A percentile compares a stretch with the other conserved stretches of the same genome.
phyloP scores from a whole-genome alignment of 1,139 yeast genomes.

The Petasospora rhodanensis region DNA sequence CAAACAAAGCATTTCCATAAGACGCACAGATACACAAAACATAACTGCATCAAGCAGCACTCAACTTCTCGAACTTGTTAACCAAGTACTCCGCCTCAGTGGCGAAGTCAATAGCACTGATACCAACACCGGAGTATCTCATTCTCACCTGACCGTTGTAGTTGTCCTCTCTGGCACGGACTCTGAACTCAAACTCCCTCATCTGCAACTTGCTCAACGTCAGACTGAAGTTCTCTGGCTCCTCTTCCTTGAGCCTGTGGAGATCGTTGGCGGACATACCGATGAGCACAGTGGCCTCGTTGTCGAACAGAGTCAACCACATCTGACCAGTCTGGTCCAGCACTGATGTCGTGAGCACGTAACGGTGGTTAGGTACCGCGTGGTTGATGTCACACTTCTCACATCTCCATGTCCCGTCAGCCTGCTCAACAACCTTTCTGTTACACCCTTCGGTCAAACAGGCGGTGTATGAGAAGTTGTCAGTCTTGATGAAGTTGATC shows the following conservation, averaged over 20 bases:
- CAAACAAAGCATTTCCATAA: too few species aligned
- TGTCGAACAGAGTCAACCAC: slow-evolving; percentile 87
- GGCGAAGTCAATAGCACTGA: slow-evolving; percentile 53
- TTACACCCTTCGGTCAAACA: slow-evolving; percentile 74
- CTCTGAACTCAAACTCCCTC: slow-evolving; percentile 67
- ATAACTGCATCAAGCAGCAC: slow-evolving; percentile 3
- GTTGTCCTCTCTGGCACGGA: slow-evolving; percentile 78
- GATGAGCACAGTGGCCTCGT: slow-evolving; percentile 65
- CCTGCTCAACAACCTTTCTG: slow-evolving; percentile 72
- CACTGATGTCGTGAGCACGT: slow-evolving; percentile 65
- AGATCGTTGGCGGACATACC: slow-evolving; percentile 71
- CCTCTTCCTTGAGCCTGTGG: slow-evolving; percentile 44
- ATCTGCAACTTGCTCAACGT: slow-evolving; percentile 52
- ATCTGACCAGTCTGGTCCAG: slow-evolving; percentile 79
- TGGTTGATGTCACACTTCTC: slow-evolving; percentile 79
- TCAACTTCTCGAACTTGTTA: slow-evolving; percentile 39
- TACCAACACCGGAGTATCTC: slow-evolving; percentile 61
- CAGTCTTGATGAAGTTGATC: slow-evolving; percentile 64
- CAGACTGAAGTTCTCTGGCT: slow-evolving; percentile 41
- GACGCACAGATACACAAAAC: too few species aligned
- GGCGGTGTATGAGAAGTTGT: slow-evolving; percentile 86
- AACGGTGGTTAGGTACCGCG: slow-evolving; percentile 71
- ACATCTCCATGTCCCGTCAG: slow-evolving; percentile 85
- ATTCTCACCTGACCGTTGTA: slow-evolving; percentile 77
- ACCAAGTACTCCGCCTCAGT: slow-evolving; percentile 61